These are phyloP conservation scores for Beta vulgaris DNA, from an alignment of 148 eudicot species.

Conservation along the genomic window DNA sequence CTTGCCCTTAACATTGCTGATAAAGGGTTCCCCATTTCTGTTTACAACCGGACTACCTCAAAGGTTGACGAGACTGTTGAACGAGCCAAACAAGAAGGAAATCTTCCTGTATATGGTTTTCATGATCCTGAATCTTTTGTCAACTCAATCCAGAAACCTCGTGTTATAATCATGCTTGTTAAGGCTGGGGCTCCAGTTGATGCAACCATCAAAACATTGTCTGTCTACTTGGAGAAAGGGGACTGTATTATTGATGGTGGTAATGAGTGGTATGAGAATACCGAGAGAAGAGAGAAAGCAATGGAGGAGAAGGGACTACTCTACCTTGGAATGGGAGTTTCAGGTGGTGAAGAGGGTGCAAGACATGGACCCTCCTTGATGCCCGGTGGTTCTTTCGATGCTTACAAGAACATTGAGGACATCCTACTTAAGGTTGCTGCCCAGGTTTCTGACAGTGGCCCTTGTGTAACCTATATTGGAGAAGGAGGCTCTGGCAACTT, in stretches of 20 bases:
- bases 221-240: constrained; percentile 74
- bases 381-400: constrained; percentile 90
- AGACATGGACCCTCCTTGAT: constrained; percentile 84
- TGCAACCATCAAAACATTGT: constrained; percentile 76
- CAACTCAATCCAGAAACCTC: constrained; percentile 76
- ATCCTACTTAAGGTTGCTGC: constrained; percentile 87
- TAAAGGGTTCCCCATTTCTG: constrained; percentile 92
- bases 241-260: constrained; percentile 93
- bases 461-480: constrained; percentile 88
- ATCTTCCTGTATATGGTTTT: constrained; percentile 79
- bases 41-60: constrained; percentile 81
- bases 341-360: constrained; percentile 97
- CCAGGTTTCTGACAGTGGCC: constrained; percentile 87
- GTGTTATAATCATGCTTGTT: constrained; percentile 85
- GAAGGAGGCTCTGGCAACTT: constrained; percentile 88
- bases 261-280: constrained; percentile 94
- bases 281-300: constrained; percentile 84
- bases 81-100: constrained; percentile 79
- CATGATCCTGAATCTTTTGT: constrained; percentile 85
- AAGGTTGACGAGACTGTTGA: constrained; percentile 88
- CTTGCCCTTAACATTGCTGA: constrained; percentile 95
- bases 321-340: constrained; percentile 95
- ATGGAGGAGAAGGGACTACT: constrained; percentile 68
- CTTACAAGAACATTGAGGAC: constrained; percentile 80
- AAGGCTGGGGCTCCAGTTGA: constrained; percentile 94